Evolutionary conservation across 1,284 basidiomycete genomes (phyloP).

Genomic region (Marasmius oreades): DNA sequence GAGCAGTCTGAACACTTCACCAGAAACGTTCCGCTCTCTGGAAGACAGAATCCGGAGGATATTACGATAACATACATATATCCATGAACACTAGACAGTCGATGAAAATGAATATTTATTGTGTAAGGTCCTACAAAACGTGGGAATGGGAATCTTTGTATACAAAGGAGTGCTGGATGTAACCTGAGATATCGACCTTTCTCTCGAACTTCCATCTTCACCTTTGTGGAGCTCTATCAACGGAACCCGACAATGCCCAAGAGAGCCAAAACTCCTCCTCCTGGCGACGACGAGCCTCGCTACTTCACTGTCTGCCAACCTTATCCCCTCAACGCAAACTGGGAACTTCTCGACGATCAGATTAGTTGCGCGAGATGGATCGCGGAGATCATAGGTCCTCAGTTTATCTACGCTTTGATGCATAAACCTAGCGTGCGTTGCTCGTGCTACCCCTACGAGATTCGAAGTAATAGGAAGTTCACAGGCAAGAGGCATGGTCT

Average conservation of each 20-base stretch:
- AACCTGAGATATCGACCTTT: no score
- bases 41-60: conserved; percentile 57
- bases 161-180: no score
- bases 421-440: conserved; percentile 59
- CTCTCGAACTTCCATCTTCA: neutral
- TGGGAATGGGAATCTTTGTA: no score
- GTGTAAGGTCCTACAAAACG: no score
- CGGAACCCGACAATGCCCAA: conserved; percentile 53
- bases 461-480: neutral
- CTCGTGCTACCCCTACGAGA: neutral
- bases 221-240: conserved; percentile 2
- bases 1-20: conserved; percentile 79
- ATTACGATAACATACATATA: neutral
- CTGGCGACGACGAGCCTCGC: conserved; percentile 50
- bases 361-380: conserved; percentile 58
- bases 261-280: conserved; percentile 52
- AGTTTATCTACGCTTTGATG: conserved; percentile 50
- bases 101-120: no score
- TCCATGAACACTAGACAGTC: neutral
- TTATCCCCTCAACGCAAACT: conserved; percentile 55
- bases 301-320: conserved; percentile 61
- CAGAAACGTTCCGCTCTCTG: conserved; percentile 48
- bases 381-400: conserved; percentile 47
- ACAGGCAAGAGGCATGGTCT: conserved; percentile 64
- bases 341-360: conserved; percentile 46